Evolutionary conservation across 2,329 filamentous ascomycete species (phyloP), one percentile per base, ranked within the genome.

Genomic region (Pseudogymnoascus sp.): DNA sequence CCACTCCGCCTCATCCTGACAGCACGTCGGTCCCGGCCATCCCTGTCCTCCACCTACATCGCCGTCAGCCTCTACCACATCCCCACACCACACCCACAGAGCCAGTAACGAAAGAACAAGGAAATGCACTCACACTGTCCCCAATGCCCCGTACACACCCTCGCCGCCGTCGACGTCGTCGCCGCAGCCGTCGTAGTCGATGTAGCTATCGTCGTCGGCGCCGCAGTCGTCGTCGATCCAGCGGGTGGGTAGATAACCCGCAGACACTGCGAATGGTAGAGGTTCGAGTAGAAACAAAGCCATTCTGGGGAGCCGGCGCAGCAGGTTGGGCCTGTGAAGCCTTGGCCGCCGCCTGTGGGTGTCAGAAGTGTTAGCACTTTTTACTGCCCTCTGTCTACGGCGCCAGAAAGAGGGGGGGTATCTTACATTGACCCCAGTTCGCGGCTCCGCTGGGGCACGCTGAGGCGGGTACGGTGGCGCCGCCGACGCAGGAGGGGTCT

Each of bases 381-480:
- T 4, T 41, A 10, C 37, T 38, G 7, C 3, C 6, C n/a, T 16
- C 12, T 46, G 4, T 33, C 7, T 46, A n/a, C 7, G 6, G 12
- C 19, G 19, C 2, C 19, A 2, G 24, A 6, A 22, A 0, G 19
- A 6, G 6, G 24, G 41, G 8, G 1, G 8, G 19, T 24, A 46
- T 53, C 46, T 53, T 16, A 53, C 46, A 53, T 53, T 53, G 46
- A 2, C 7, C 46, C 46, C 46, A 53, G 26, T 53, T 16, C 46
- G 46, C 46, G 24, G 46, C 46, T 6, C 46, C 43, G 43, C 43
- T 6, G 41, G 16, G 8, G 6, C 40, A 43, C 22, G 22, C 1
- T 2, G 19, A 19, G 35, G 35, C 12, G 12, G 35, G 72, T n/a
- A 14, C 5, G 40, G 40, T 22, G 41, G 10, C 24, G 46, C 26